Evolutionary conservation across 257 asterid species (phyloP), one percentile per base, ranked within the genome.

Genomic region (Salvia hispanica): DNA sequence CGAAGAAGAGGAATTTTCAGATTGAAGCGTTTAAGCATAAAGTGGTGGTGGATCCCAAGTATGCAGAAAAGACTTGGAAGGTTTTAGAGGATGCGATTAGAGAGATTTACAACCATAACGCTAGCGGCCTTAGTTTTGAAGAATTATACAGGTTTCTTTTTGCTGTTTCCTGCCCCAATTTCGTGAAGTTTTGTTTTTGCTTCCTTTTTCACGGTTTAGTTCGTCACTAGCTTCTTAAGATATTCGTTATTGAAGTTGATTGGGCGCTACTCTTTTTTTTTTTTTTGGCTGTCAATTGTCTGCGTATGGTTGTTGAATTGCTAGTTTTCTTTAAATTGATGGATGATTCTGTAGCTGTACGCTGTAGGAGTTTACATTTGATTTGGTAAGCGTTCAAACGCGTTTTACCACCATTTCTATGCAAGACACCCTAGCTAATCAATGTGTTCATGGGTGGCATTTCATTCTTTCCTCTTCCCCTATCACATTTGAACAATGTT

Each of bases 41-140:
- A 78, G 98, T 85, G 51, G 98, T 87, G 78, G 96, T 89, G 80
- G 96, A 89, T 87, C 96, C 98, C 39, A 85, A 92, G 84, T 89
- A 89, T 64, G 92, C 95, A 16, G 98, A 92, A 1, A 89, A 86
- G 78, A 92, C 97, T 46, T 92, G 98, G 98, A 92, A 87, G 83
- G 82, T 87, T 75, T 52, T 89, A 39, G 98, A 92, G 62, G 87
- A 84, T 73, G 98, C 98, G 7, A 92, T 92, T 74, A 86, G 81
- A 16, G 89, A 91, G 84, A 91, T 91, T 77, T 91, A 88, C 77
- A 84, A 83, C 71, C 97, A 88, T 62, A 90, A 87, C 74, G 97
- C 96, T 12, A 86, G 96, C 73, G 92, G 92, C 58, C 97, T 89
- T 39, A 89, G 96, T 77, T 89, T 87, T 56, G 96, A 92, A 81